Evolutionary conservation across 139 green algal genomes (phyloP), one percentile per base, ranked within the genome.

Genomic region (Micromonas commoda): DNA sequence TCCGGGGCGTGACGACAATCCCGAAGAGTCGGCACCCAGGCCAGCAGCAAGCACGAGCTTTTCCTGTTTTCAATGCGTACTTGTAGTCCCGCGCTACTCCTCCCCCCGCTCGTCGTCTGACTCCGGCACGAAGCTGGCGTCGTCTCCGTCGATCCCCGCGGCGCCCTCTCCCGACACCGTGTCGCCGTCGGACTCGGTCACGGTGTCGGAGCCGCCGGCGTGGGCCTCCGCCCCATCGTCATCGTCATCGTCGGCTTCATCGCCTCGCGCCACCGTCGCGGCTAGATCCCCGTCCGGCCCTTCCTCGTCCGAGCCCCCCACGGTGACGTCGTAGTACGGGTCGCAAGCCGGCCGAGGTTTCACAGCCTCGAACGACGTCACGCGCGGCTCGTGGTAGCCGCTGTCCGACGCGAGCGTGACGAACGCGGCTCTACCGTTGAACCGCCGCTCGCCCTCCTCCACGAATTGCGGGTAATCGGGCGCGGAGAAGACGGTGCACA

Each of bases 391-490:
- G 37, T 61, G 64, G 31, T 39, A 80, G 37, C 26, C 37, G 32
- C 32, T 52, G 4, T 68, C 71, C 2, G 21, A 13, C 26, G 28
- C 61, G 28, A 83, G 71, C 21, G 16, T 33, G 19, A 79, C 29
- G 64, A 76, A 83, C 28, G 78, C 53, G 6, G 57, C 78, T 5
- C 29, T n/a, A 60, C 79, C 79, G 37, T 79, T 26, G 54, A 60
- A 51, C 33, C 78, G 31, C 24, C 52, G 20, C n/a, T 83, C 78
- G 31, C 52, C 70, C 34, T 75, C 54, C 21, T 73, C 60, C 32
- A 76, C 64, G 34, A 85, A 94, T 81, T 95, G 91, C 0, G 93
- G 93, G 84, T 98, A 98, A 87, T 97, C 91, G 2, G 94, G 93
- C 6, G 94, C 94, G 60, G 67, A 90, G 86, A 97, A 97, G 0